phyloP scores from a whole-genome alignment of 108 stramenopile species.

The Aureococcus anophagefferens region DNA sequence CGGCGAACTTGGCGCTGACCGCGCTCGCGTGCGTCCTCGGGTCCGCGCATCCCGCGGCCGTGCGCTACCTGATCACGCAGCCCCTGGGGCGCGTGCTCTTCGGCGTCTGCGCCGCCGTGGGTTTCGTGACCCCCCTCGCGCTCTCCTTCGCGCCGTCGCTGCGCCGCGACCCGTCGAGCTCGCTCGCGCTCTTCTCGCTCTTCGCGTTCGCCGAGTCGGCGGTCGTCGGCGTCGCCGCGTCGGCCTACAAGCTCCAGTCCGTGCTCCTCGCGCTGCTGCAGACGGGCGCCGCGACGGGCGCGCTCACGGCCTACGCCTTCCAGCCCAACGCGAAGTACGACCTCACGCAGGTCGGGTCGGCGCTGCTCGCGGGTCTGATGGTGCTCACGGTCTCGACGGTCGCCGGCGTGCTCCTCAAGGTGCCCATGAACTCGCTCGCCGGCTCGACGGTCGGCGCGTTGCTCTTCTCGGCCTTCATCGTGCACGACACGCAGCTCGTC shows the following conservation, averaged over 20 bases:
- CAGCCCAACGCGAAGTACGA: slow-evolving; percentile 77
- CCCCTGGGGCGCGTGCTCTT: neutral
- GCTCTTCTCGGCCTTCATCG: slow-evolving; percentile 57
- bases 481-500: slow-evolving; percentile 49
- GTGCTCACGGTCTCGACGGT: slow-evolving; percentile 17
- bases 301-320: slow-evolving; percentile 65
- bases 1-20: neutral
- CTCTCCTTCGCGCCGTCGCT: neutral
- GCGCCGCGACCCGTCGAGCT: neutral
- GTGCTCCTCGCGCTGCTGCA: neutral
- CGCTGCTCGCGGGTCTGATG: slow-evolving; percentile 33
- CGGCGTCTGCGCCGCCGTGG: neutral
- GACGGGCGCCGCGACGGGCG: slow-evolving; percentile 53
- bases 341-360: slow-evolving; percentile 67
- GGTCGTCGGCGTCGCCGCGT: neutral
- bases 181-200: neutral
- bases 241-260: neutral
- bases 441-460: slow-evolving; percentile 53
- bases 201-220: neutral
- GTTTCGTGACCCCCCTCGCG: neutral
- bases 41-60: neutral
- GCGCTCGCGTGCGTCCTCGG: neutral
- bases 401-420: slow-evolving; percentile 15
- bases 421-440: neutral
- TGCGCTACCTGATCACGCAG: neutral